phyloP scores from a whole-genome alignment of 306 rosid genomes.

The Potentilla sterilis region DNA sequence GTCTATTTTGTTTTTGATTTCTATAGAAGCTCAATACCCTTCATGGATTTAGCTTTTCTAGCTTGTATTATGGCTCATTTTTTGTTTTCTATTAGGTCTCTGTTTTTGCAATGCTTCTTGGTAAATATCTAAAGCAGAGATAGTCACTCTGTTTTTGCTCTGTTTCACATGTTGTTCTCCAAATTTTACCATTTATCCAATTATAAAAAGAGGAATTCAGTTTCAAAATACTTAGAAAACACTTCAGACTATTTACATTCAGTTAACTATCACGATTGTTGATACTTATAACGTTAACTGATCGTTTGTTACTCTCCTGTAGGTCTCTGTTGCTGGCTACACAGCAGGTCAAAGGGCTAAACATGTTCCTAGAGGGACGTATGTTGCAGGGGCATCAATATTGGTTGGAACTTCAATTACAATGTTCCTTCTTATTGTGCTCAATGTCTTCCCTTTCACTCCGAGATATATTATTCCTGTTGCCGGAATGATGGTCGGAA shows the following conservation, averaged over 20 bases:
- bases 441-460: slow-evolving; percentile 84
- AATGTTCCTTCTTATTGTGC: slow-evolving; percentile 56
- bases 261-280: not conserved
- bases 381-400: slow-evolving; percentile 77
- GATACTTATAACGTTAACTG: not conserved
- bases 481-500: slow-evolving; percentile 98
- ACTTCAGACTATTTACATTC: not conserved
- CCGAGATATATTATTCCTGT: slow-evolving; percentile 89
- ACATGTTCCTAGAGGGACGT: slow-evolving; percentile 81
- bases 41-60: not conserved
- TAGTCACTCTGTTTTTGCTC: slow-evolving; percentile 4
- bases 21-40: not conserved
- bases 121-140: not conserved
- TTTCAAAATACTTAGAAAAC: not conserved
- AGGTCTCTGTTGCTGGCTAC: slow-evolving; percentile 86
- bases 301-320: not conserved
- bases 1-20: not conserved
- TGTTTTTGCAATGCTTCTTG: not conserved
- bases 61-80: not conserved
- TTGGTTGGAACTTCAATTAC: slow-evolving; percentile 77
- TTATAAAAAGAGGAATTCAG: not conserved
- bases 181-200: not conserved
- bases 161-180: not conserved
- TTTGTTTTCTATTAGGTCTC: not conserved
- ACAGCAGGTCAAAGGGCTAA: slow-evolving; percentile 93